Evolutionary conservation across 2,329 filamentous ascomycete species (phyloP), one percentile per base, ranked within the genome.

Genomic region (Fusarium oligoseptatum): DNA sequence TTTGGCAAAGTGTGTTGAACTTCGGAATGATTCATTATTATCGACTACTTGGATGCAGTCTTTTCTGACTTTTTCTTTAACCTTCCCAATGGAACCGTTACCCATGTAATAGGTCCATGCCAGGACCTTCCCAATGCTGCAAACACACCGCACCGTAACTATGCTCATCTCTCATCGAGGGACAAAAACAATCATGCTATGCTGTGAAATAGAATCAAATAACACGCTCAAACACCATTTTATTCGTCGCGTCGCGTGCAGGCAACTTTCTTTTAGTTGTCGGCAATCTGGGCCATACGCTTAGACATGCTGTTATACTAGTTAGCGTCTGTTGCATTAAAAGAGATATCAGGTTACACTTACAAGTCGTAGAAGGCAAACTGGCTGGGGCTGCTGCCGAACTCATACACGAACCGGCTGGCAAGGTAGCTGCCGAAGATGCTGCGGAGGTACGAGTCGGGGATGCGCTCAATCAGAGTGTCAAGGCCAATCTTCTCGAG

Each of bases 301-400:
- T 89, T 91, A 24, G 90, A 90, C 91, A 93, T 92, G 80, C 90
- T 92, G 73, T 76, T 52, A 11, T 36, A 41, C 56, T 55, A 63
- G 77, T 86, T 83, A 86, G 83, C 61, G 63, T 70, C 37, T 66
- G 24, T 57, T 60, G 39, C 45, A 32, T 17, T n/a, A 37, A 29
- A 14, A 14, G 29, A 15, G n/a, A 6, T 14, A 15, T 24, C 29
- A 8, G 61, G 58, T 37, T 29, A 56, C 70, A 93, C 93, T 91
- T 87, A 95, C 94, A 98, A 99, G 82, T 97, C 95, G 85, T 97
- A 99, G 88, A 99, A 99, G 43, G 96, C 95, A 86, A 99, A 98
- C 80, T 98, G 96, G 86, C 93, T 97, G 6, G 97, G 95, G 76
- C 91, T 92, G 82, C 95, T 95, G 80, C 97, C 97, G 82, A 96